Evolutionary conservation across 495 filamentous ascomycete genomes (phyloP), one percentile per base, ranked within the genome.

Genomic region (Podospora anserina): DNA sequence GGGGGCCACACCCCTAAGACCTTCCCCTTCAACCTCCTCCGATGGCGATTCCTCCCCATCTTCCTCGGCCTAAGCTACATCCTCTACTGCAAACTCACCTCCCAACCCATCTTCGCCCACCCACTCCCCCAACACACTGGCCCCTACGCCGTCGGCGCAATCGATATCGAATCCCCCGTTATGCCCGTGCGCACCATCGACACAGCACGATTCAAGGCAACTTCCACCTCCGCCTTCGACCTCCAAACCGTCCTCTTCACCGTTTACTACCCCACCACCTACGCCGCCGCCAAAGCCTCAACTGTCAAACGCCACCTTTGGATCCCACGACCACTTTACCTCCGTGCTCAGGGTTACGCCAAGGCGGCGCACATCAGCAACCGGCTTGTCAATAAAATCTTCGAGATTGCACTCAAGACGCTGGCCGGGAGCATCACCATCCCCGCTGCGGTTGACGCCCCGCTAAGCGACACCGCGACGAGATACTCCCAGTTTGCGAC

Each of bases 311-410:
- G 75, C 34, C 83, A 86, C 70, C 69, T 74, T 28, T 87, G 85
- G 85, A 75, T 86, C 34, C 75, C 84, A 2, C 77, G 76, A 32
- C 85, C 84, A 1, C 66, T 87, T n/a, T 74, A 72, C 2, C 77
- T 85, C n/a, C 77, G 78, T 0, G 84, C 79, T 1, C 75, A 80
- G 64, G 85, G 85, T 4, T 85, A 84, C 61, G 83, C 83, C 32
- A 78, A 75, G 63, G 79, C 82, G 27, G 81, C 77, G 16, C 74
- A 74, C 59, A 80, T 81, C 68, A 78, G 77, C 71, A 83, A 82
- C 68, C 74, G 71, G 30, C 39, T 85, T 64, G 75, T 79, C 4
- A 73, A 81, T 53, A 75, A 69, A 32, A 34, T 81, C 20, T 78
- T 82, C 61, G 78, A 76, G 4, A 68, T 57, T 13, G 78, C 70